phyloP scores from a whole-genome alignment of 1,284 basidiomycete species.

The Malassezia dermatis region DNA sequence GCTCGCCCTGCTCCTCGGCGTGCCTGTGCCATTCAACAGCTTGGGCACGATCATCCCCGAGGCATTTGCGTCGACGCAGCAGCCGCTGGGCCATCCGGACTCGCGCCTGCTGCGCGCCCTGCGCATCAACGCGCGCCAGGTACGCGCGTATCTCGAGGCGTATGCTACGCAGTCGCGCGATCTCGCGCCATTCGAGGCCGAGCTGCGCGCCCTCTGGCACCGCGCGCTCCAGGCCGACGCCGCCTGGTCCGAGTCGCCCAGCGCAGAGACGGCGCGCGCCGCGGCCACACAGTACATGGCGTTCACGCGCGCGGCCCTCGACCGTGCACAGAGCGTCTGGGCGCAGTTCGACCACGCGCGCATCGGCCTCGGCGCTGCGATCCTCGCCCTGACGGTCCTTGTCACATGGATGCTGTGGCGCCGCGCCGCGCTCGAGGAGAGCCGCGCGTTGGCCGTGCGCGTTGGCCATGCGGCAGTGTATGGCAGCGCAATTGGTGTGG shows the following conservation, averaged over 20 bases:
- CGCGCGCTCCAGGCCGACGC: slow-evolving; percentile 29
- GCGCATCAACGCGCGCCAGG: slow-evolving; percentile 64
- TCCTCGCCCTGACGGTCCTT: slow-evolving; percentile 42
- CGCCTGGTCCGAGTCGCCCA: slow-evolving; percentile 17
- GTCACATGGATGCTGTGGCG: slow-evolving; percentile 3
- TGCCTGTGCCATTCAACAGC: slow-evolving; percentile 91
- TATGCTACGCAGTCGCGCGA: slow-evolving; percentile 63
- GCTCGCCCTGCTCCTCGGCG: slow-evolving; percentile 75
- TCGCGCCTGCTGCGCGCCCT: slow-evolving; percentile 57
- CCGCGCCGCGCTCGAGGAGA: not conserved
- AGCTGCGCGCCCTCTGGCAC: slow-evolving; percentile 31
- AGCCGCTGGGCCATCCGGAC: slow-evolving; percentile 3
- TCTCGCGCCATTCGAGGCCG: slow-evolving; percentile 50
- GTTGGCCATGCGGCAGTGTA: not conserved
- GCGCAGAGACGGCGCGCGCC: slow-evolving; percentile 10
- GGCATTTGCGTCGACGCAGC: slow-evolving; percentile 54
- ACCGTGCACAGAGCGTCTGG: slow-evolving; percentile 74
- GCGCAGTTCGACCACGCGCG: slow-evolving; percentile 76
- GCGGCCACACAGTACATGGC: slow-evolving; percentile 38
- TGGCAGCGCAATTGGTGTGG: not conserved
- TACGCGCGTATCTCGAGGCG: slow-evolving; percentile 64
- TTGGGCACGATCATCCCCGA: slow-evolving; percentile 85
- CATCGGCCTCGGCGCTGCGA: slow-evolving; percentile 58
- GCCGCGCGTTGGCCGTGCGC: not conserved
- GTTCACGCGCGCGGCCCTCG: slow-evolving; percentile 61